phyloP scores from a whole-genome alignment of 768 basidiomycete species.

The Lentinula guzmanii region DNA sequence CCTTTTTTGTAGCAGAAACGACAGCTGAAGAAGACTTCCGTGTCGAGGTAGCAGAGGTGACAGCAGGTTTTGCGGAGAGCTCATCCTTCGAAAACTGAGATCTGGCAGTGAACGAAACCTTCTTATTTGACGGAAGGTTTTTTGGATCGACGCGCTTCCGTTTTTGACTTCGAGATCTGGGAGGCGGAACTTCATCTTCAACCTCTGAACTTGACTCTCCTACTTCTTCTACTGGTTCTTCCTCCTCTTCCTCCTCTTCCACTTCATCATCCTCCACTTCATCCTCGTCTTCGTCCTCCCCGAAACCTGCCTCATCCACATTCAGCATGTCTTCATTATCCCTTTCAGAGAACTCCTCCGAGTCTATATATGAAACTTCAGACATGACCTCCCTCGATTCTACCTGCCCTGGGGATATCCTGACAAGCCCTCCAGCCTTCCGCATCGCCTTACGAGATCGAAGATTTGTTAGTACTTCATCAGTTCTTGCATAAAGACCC shows the following conservation, averaged over 20 bases:
- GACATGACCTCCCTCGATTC: constrained; percentile 24
- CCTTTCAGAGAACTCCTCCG: constrained; percentile 31
- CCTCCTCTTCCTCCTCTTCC: constrained; percentile 26
- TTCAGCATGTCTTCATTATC: constrained; percentile 28
- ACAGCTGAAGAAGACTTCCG: not conserved
- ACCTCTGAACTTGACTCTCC: constrained; percentile 26
- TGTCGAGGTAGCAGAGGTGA: not conserved
- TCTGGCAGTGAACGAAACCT: constrained; percentile 44
- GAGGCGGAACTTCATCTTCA: constrained; percentile 26
- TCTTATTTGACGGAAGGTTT: constrained; percentile 35
- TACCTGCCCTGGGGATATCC: constrained; percentile 25
- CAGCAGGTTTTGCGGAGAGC: not conserved
- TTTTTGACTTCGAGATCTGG: constrained; percentile 36
- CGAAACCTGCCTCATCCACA: constrained; percentile 27
- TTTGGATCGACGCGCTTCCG: constrained; percentile 32
- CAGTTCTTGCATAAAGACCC: constrained; percentile 41
- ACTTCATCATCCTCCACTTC: constrained; percentile 32
- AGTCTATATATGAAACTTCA: constrained; percentile 38
- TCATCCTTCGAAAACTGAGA: constrained; percentile 9
- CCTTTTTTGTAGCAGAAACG: not conserved
- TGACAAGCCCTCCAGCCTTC: constrained; percentile 55
- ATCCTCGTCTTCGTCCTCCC: constrained; percentile 26
- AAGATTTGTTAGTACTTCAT: constrained; percentile 39
- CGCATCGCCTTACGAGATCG: constrained; percentile 64
- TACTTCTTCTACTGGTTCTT: constrained; percentile 37